Conservation (phyloP, 2,329 filamentous ascomycete species). For the Dactylellina leptospora region DNA sequence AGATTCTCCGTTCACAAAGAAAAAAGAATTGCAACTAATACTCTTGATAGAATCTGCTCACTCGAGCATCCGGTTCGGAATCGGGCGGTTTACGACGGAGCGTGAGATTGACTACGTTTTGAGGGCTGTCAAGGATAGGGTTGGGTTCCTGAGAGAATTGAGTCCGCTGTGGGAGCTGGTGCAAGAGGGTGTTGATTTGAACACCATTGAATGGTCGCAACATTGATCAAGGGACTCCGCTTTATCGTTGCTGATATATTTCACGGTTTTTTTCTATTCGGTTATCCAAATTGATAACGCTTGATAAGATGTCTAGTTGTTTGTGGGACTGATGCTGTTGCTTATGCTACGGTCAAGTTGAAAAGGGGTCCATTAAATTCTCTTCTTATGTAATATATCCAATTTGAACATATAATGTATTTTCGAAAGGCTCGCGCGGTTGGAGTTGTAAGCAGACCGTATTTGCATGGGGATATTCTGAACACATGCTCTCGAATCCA, state of each 20-base stretch:
- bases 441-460: too few species aligned
- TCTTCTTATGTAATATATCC: too few species aligned
- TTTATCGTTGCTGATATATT: too few species aligned
- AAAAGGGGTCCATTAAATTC: too few species aligned
- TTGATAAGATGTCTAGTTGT: too few species aligned
- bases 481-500: too few species aligned
- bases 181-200: constrained; percentile 92
- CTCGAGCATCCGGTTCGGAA: constrained; percentile 96
- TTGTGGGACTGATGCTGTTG: too few species aligned
- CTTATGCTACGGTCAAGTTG: too few species aligned
- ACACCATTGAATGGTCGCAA: constrained; percentile 98
- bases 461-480: too few species aligned
- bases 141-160: constrained; percentile 90
- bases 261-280: constrained; percentile 23
- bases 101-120: constrained; percentile 96
- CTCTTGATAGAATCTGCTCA: constrained; percentile 78
- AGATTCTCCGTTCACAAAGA: neutral
- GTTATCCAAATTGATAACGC: constrained; percentile 34
- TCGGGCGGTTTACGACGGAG: constrained; percentile 95
- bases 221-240: constrained; percentile 72
- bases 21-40: neutral
- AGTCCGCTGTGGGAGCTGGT: constrained; percentile 98
- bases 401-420: too few species aligned
- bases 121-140: constrained; percentile 88
- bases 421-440: too few species aligned